phyloP scores from a whole-genome alignment of 345 rosid species.

The Eucalyptus albens region DNA sequence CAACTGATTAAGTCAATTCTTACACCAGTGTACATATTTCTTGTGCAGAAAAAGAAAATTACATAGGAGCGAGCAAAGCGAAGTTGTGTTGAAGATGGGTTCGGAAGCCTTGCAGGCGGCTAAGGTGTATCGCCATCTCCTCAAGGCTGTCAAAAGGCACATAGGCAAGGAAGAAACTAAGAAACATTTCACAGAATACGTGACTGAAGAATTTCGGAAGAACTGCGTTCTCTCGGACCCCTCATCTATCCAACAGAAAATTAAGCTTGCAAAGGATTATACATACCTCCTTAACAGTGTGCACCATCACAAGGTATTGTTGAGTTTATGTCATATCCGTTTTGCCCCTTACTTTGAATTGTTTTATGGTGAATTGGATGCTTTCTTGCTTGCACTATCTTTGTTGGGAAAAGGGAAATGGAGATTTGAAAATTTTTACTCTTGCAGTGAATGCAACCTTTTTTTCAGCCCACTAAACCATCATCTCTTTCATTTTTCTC shows the following conservation, averaged over 20 bases:
- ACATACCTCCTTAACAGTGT: constrained; percentile 55
- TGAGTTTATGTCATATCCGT: not conserved
- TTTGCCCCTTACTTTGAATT: not conserved
- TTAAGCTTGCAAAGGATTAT: constrained; percentile 60
- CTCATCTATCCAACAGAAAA: constrained; percentile 23
- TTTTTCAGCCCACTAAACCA: not conserved
- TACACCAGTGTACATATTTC: not conserved
- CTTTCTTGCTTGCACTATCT: not conserved
- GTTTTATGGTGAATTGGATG: not conserved
- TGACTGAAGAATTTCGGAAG: constrained; percentile 45
- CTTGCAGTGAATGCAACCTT: not conserved
- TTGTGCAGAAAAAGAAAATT: not conserved
- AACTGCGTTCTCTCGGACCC: constrained; percentile 14
- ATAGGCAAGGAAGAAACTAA: constrained; percentile 67
- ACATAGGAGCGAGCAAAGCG: not conserved
- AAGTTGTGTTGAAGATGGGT: constrained; percentile 24
- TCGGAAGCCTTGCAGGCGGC: constrained; percentile 28
- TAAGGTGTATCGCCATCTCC: constrained; percentile 50
- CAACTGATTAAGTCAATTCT: not conserved
- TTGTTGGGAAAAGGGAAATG: not conserved
- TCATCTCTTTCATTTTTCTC: not conserved
- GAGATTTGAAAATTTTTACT: not conserved
- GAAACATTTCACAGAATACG: constrained; percentile 54
- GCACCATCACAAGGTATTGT: constrained; percentile 70
- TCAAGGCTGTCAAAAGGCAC: constrained; percentile 58